phyloP scores from a whole-genome alignment of 306 rosid species.

The Coriaria nepalensis region DNA sequence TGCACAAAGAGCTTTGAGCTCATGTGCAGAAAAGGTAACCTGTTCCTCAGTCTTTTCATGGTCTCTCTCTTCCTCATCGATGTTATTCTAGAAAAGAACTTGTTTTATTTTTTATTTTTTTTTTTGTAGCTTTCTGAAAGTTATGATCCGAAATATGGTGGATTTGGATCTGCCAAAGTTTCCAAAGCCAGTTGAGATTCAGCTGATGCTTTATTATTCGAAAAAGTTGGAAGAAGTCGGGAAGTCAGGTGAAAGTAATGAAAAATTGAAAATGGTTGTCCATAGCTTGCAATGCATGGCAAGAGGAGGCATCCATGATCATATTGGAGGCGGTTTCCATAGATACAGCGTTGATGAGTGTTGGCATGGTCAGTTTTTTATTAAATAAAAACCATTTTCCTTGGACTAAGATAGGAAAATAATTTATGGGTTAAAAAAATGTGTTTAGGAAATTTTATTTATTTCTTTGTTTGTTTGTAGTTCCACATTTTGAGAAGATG shows the following conservation, averaged over 20 bases:
- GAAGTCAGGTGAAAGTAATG: conserved; percentile 36
- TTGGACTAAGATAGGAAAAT: background rate
- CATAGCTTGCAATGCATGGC: conserved; percentile 80
- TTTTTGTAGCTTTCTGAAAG: conserved; percentile 56
- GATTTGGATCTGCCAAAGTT: conserved; percentile 94
- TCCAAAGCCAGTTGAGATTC: conserved; percentile 92
- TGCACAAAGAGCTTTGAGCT: conserved; percentile 37
- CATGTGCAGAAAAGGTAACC: conserved; percentile 67
- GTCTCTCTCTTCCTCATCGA: too few species aligned
- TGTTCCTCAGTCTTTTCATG: conserved; percentile 5
- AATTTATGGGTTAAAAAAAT: conserved; percentile 5
- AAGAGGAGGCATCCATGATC: conserved; percentile 88
- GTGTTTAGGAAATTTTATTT: background rate
- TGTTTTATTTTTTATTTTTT: conserved; percentile 12
- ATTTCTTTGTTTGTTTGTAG: conserved; percentile 33
- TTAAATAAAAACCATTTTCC: background rate
- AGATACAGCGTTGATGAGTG: conserved; percentile 95
- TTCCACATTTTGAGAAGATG: conserved; percentile 99
- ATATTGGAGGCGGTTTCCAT: conserved; percentile 92
- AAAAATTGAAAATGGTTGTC: conserved; percentile 41
- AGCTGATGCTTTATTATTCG: conserved; percentile 68
- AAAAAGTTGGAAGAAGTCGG: conserved; percentile 53
- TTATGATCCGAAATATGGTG: conserved; percentile 73
- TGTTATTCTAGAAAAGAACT: background rate
- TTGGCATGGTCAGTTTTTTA: conserved; percentile 80